Base-by-base conservation (phyloP, 1,284 basidiomycete genomes). In the Pisolithus thermaeus region DNA sequence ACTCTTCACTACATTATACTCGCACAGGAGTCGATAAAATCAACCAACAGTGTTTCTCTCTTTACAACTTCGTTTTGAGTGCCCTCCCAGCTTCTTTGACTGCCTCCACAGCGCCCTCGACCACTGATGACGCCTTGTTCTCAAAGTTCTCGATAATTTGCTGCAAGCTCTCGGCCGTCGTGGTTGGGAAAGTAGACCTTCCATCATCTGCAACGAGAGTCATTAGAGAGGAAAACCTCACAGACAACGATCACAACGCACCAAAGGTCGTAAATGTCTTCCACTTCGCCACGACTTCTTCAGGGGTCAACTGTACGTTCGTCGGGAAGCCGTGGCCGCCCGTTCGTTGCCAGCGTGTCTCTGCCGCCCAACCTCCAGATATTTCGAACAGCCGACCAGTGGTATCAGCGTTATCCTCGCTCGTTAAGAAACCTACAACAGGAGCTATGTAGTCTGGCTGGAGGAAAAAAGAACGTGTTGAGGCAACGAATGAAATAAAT, bases 391-490 rank as follows among this genome's bases (percentile, higher is more conserved):
- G 68, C 23, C 76, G 74, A 23, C 90, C 90, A 16, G 88, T 84
- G 25, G 84, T 85, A 52, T 87, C 79, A 28, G 79, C 79, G 62
- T 93, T 92, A 50, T 82, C 85, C 78, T 87, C 81, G 65, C 91
- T 94, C 9, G 83, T 87, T 27, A 99, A 79, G 70, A 89, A 99
- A 5, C 92, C 95, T 25, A 98, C 93, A 47, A 97, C 68, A 18
- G 97, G 87, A 2, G 96, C 92, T 52, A 99, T 84, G 61, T 78
- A 97, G 62, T 97, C 94, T 45, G 96, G 93, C 84, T 87, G 47
- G 7, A 30, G 8, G 39, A 49, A 35, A 20, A 40, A 40, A 36
- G 25, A 47, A 1, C 47, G 47, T 22, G 27, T 42, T 11, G 11
- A 25, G 7, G 28, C 14, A 22, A 44, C n/a, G 3, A 30, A 18